Conservation (phyloP, 345 rosid genomes). For the Euphorbia peplus region DNA sequence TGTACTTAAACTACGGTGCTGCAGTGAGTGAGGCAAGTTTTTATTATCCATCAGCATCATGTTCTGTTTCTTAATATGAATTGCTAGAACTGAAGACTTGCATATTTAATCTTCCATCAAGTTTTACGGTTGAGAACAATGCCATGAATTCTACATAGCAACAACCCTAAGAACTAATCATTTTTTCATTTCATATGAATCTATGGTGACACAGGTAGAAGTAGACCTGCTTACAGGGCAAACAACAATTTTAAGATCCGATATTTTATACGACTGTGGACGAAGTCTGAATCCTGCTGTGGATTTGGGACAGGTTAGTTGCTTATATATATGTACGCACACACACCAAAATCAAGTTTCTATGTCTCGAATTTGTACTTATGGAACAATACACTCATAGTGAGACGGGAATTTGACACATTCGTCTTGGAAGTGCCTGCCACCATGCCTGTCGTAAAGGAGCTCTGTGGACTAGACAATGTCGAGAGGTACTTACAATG, state of each 20-base stretch:
- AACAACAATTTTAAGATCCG: slow-evolving; percentile 63
- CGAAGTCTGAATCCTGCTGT: slow-evolving; percentile 95
- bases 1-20: slow-evolving; percentile 83
- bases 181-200: too few relatives aligned
- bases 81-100: too few relatives aligned
- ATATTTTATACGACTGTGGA: slow-evolving; percentile 87
- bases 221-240: slow-evolving; percentile 72
- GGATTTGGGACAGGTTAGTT: slow-evolving; percentile 91
- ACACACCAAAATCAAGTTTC: not conserved
- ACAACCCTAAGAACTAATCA: too few relatives aligned
- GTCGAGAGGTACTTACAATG: slow-evolving; percentile 26
- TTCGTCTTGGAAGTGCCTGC: slow-evolving; percentile 81
- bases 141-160: too few relatives aligned
- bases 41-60: not conserved
- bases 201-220: slow-evolving; percentile 59
- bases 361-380: not conserved
- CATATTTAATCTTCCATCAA: too few relatives aligned
- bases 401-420: too few relatives aligned
- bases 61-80: too few relatives aligned
- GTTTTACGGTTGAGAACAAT: too few relatives aligned
- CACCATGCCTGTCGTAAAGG: too few relatives aligned
- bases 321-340: not conserved
- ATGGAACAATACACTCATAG: too few relatives aligned
- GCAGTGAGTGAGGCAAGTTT: slow-evolving; percentile 89
- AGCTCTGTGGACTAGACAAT: slow-evolving; percentile 56